These are phyloP conservation scores for Pulicaria dysenterica DNA, from an alignment of 129 eudicot species.

Conservation along the genomic window DNA sequence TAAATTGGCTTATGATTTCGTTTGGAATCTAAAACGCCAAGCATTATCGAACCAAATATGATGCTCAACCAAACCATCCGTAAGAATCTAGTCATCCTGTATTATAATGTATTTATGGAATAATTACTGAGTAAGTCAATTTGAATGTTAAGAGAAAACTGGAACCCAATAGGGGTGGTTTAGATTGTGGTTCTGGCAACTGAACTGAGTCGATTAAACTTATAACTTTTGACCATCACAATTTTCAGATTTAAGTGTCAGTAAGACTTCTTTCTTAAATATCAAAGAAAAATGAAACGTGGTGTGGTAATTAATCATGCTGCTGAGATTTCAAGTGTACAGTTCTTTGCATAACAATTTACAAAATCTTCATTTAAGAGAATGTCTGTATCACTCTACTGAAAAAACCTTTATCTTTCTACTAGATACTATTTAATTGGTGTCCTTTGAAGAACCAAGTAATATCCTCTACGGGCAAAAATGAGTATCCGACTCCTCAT, in stretches of 20 bases:
- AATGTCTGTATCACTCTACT: not conserved
- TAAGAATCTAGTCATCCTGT: not conserved
- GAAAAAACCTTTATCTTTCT: not conserved
- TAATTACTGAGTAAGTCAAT: not conserved
- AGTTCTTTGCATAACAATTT: conserved; percentile 26
- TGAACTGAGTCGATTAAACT: not conserved
- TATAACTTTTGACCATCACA: too few relatives aligned
- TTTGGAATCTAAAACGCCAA: not conserved
- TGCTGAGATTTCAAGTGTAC: conserved; percentile 26
- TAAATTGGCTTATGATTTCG: too few relatives aligned
- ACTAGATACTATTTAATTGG: conserved; percentile 13
- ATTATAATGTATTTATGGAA: not conserved
- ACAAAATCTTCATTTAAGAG: conserved; percentile 25
- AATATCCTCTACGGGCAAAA: conserved; percentile 1
- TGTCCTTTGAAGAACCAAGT: not conserved
- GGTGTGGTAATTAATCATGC: conserved; percentile 18
- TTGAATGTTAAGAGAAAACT: not conserved
- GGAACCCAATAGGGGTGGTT: not conserved
- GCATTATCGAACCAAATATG: not conserved
- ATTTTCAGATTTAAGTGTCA: not conserved
- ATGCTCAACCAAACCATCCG: not conserved
- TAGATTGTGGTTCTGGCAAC: conserved; percentile 14
- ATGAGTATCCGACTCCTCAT: conserved; percentile 9
- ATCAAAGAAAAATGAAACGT: not conserved
- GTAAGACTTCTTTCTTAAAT: not conserved